Conservation (phyloP, 257 asterid species). For the Scutellaria galericulata region DNA sequence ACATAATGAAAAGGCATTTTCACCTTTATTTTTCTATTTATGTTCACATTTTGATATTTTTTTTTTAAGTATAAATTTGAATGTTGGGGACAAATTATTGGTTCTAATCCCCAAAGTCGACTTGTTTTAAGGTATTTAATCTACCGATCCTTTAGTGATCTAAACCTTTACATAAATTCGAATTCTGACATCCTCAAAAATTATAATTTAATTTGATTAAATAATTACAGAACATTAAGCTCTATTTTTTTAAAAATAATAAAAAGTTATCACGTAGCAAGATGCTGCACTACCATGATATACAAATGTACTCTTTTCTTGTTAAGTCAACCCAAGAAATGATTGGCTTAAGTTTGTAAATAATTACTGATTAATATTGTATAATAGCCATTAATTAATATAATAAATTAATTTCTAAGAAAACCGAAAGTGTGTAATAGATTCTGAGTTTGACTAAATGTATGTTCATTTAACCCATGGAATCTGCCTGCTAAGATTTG, state of each 20-base stretch:
- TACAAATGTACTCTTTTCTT: conserved; percentile 10
- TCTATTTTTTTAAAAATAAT: neutral
- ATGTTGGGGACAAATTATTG: neutral
- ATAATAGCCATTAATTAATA: neutral
- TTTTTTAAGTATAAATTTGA: too few species aligned
- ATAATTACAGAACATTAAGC: conserved; percentile 15
- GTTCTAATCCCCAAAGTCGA: neutral
- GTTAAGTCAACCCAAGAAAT: conserved; percentile 41
- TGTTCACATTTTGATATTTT: too few species aligned
- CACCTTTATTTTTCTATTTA: neutral
- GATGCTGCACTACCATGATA: conserved; percentile 38
- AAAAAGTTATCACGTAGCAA: conserved; percentile 21
- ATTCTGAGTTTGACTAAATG: conserved; percentile 61
- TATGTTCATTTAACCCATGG: conserved; percentile 25
- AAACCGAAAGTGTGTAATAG: conserved; percentile 33
- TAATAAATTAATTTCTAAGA: neutral
- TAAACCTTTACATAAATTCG: conserved; percentile 22
- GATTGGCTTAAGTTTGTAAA: conserved; percentile 32
- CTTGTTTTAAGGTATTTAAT: neutral
- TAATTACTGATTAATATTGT: conserved; percentile 4
- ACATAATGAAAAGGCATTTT: neutral
- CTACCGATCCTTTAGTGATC: conserved; percentile 9
- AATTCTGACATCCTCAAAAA: conserved; percentile 19
- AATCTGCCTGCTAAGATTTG: conserved; percentile 28
- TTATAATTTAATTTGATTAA: neutral